These are phyloP conservation scores for Butyriboletus loyo DNA, from an alignment of 768 basidiomycete genomes.

Conservation along the genomic window DNA sequence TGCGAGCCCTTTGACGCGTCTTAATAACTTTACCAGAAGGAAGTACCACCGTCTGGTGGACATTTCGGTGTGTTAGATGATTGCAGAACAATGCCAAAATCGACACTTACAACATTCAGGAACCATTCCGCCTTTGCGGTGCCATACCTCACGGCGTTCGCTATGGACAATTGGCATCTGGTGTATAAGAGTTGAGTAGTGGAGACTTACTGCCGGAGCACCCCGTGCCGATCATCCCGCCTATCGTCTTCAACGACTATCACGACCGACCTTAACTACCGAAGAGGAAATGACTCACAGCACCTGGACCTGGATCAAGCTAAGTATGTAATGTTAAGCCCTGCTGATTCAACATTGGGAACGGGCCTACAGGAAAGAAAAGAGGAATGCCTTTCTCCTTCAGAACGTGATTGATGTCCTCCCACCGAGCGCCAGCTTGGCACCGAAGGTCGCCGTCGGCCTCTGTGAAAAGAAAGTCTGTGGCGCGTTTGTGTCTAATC, in stretches of 20 bases:
- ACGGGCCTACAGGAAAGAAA: constrained; percentile 73
- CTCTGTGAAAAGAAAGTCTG: constrained; percentile 38
- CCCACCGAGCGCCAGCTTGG: constrained; percentile 77
- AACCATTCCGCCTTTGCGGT: constrained; percentile 90
- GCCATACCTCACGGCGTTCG: constrained; percentile 82
- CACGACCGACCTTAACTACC: constrained; percentile 1
- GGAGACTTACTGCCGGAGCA: constrained; percentile 72
- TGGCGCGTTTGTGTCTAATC: not conserved
- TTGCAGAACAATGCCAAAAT: not conserved
- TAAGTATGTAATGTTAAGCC: constrained; percentile 22
- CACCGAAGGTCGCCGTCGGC: constrained; percentile 72
- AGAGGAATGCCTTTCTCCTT: constrained; percentile 68
- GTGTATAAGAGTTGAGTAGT: not conserved
- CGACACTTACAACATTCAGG: constrained; percentile 60
- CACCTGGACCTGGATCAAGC: constrained; percentile 73
- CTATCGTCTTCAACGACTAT: constrained; percentile 56
- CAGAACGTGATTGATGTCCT: constrained; percentile 69
- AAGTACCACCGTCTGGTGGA: constrained; percentile 70
- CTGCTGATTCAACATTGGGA: not conserved
- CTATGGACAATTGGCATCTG: constrained; percentile 30
- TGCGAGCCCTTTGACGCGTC: constrained; percentile 73
- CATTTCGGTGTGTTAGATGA: not conserved
- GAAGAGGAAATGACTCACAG: constrained; percentile 39
- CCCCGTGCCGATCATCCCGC: constrained; percentile 86
- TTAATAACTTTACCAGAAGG: constrained; percentile 86